Evolutionary conservation across 2,329 filamentous ascomycete genomes (phyloP), one percentile per base, ranked within the genome.

Genomic region (Fusarium odoratissimum): DNA sequence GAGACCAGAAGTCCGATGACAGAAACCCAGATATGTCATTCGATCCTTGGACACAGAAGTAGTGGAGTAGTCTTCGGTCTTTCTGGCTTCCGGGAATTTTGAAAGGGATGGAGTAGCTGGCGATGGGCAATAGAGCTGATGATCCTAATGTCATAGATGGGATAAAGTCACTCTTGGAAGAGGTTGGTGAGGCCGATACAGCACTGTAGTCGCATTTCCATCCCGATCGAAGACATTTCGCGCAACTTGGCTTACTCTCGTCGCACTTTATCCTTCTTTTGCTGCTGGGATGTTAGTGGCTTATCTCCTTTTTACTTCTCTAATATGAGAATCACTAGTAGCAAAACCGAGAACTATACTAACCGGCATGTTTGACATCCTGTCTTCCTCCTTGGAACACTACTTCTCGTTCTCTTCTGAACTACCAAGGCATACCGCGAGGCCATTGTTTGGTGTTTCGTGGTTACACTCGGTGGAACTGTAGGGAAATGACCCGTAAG

Each of bases 251-350:
- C 3, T 42, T 52, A 2, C n/a, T 42, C 41, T 67, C 64, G 14
- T 67, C 64, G 6, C 64, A 67, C 31, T 19, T 67, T 23, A 67
- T 67, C 40, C 63, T 61, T 17, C 64, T 54, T 48, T 67, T 67
- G 2, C 64, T 67, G 11, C 5, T 13, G 3, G 2, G 1, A 6
- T 42, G 37, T 67, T 4, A 67, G 35, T 25, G 16, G 3, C 31
- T 37, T 5, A 4, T 9, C 5, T 8, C 7, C 23, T 17, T 5
- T 14, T 19, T 21, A 17, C 21, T 28, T 28, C 19, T 7, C 8
- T 3, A 10, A 13, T 11, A 1, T 28, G 5, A 28, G 21, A n/a
- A 16, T 9, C 5, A 14, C 17, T 37, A 21, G 9, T 5, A 13
- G 5, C 10, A n/a, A 21, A 30, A 11, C 6, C 17, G 1, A 21